phyloP scores from a whole-genome alignment of 306 rosid genomes.

The Corylus americana region DNA sequence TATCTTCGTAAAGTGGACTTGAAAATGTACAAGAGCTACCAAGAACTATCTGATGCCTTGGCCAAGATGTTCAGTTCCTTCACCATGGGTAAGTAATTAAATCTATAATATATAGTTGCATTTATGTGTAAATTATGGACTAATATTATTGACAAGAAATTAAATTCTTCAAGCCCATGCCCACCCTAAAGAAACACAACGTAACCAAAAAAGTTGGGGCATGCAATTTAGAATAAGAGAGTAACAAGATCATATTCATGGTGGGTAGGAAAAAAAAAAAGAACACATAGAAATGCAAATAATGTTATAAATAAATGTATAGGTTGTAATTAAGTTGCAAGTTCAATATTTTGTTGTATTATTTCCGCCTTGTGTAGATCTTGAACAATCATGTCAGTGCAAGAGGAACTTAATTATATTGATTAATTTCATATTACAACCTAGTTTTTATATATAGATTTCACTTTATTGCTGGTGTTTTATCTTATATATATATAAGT shows the following conservation, averaged over 20 bases:
- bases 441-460: neutral
- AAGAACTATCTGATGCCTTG: slow-evolving; percentile 82
- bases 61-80: slow-evolving; percentile 99
- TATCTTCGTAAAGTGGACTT: slow-evolving; percentile 98
- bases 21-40: slow-evolving; percentile 89
- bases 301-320: neutral
- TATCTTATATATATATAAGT: neutral
- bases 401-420: neutral
- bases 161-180: neutral
- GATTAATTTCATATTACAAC: neutral
- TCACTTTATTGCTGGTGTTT: neutral
- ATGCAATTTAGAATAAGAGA: neutral
- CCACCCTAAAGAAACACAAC: neutral
- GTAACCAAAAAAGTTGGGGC: neutral
- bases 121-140: no score
- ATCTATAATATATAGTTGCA: neutral
- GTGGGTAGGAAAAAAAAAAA: neutral
- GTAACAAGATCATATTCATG: neutral
- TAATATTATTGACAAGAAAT: neutral
- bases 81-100: slow-evolving; percentile 60
- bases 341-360: neutral
- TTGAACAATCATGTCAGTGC: slow-evolving; percentile 2
- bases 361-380: slow-evolving; percentile 3
- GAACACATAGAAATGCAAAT: neutral
- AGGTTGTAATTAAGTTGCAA: neutral